Evolutionary conservation across 352 stramenopile species (phyloP).

Genomic region (Elongisporangium senticosum): DNA sequence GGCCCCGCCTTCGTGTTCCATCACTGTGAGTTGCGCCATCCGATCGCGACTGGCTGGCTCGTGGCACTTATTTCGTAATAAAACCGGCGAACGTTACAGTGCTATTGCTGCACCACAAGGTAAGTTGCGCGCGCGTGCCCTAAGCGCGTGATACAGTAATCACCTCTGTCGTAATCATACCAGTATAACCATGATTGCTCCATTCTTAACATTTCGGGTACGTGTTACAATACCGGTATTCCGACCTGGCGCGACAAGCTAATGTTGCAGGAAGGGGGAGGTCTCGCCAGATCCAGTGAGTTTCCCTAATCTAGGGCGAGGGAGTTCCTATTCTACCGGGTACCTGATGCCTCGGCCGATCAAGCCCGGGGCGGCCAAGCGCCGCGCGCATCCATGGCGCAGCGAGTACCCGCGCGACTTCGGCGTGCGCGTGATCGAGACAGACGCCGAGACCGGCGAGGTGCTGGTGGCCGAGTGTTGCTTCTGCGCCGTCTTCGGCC

Average conservation of each 20-base stretch:
- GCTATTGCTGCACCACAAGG: not conserved
- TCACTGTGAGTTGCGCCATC: not conserved
- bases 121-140: not conserved
- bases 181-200: not conserved
- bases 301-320: not conserved
- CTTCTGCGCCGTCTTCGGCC: conserved; percentile 36
- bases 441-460: conserved; percentile 19
- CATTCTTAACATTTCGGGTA: not conserved
- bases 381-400: conserved; percentile 18
- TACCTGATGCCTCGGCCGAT: not conserved
- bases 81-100: not conserved
- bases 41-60: not conserved
- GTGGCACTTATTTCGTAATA: not conserved
- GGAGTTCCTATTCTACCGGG: not conserved
- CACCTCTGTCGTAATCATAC: not conserved
- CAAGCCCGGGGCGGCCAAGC: not conserved
- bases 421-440: conserved; percentile 21
- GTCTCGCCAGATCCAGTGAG: not conserved
- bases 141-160: not conserved
- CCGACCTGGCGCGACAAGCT: too few relatives aligned
- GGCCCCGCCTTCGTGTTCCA: too few relatives aligned
- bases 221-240: not conserved
- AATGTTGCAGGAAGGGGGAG: not conserved
- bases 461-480: conserved; percentile 25
- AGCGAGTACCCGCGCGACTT: conserved; percentile 26